A percentile compares a stretch with the other conserved stretches of the same genome.
phyloP scores from a whole-genome alignment of 139 green algal species.

The Chlorella sp. region DNA sequence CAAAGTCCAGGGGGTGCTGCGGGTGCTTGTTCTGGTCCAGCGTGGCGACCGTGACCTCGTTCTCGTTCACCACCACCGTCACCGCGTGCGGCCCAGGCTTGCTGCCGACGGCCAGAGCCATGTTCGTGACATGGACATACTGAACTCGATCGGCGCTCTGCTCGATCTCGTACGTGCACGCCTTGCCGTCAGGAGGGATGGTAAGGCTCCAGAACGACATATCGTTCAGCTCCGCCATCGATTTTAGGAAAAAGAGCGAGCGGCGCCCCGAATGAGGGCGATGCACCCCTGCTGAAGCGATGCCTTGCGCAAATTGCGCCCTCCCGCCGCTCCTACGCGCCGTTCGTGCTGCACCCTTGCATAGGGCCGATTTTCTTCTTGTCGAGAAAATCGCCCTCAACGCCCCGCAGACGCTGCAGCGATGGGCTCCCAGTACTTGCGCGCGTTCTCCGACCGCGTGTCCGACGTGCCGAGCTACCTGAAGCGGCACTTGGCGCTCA shows the following conservation, averaged over 20 bases:
- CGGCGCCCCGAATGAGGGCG: too few species aligned
- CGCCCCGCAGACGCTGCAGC: not conserved
- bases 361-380: too few species aligned
- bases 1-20: slow-evolving; percentile 6
- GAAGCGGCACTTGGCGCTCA: slow-evolving; percentile 16
- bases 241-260: too few species aligned
- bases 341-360: too few species aligned
- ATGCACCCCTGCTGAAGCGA: too few species aligned
- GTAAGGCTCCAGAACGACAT: not conserved
- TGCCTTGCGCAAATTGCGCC: too few species aligned
- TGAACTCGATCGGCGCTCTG: not conserved
- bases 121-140: slow-evolving; percentile 7
- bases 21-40: not conserved
- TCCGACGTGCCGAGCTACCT: slow-evolving; percentile 14
- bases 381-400: not conserved
- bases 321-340: too few species aligned
- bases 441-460: not conserved
- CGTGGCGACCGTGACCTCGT: not conserved
- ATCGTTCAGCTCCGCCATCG: not conserved
- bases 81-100: not conserved
- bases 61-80: not conserved
- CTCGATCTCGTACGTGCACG: not conserved
- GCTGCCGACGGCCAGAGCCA: not conserved
- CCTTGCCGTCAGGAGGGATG: not conserved
- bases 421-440: not conserved